Evolutionary conservation across 1,284 basidiomycete genomes (phyloP).

Genomic region (Cryptococcus sp.): DNA sequence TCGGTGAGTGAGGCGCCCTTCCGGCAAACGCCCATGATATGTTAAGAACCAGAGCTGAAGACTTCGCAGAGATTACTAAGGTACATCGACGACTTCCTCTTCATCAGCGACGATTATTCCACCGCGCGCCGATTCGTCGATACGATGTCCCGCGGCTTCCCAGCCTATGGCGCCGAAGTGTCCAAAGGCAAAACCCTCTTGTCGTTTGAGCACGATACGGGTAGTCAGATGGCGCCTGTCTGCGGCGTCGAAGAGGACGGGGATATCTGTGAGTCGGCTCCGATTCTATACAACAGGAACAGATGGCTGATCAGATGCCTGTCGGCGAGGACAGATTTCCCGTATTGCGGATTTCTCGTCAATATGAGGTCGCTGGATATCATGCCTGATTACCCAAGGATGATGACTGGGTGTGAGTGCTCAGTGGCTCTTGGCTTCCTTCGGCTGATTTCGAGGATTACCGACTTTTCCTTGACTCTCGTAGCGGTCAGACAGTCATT

Average conservation of each 20-base stretch:
- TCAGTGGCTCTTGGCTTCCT: background rate
- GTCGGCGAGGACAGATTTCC: slow-evolving; percentile 63
- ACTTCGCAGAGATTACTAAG: slow-evolving; percentile 71
- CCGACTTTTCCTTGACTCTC: background rate
- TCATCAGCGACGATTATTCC: slow-evolving; percentile 69
- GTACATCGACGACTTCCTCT: slow-evolving; percentile 91
- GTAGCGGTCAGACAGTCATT: slow-evolving; percentile 51
- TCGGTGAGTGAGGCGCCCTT: slow-evolving; percentile 63
- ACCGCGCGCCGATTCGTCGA: slow-evolving; percentile 73
- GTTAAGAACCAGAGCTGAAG: background rate
- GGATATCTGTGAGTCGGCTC: slow-evolving; percentile 10
- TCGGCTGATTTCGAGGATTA: background rate
- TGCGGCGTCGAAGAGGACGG: slow-evolving; percentile 18
- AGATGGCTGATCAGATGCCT: background rate
- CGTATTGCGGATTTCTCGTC: slow-evolving; percentile 86
- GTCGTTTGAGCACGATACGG: slow-evolving; percentile 38
- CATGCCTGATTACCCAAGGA: slow-evolving; percentile 70
- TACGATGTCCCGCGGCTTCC: slow-evolving; percentile 81
- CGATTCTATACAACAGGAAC: background rate
- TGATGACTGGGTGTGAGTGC: slow-evolving; percentile 61
- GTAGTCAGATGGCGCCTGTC: slow-evolving; percentile 27
- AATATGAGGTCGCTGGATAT: slow-evolving; percentile 74
- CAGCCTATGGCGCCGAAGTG: slow-evolving; percentile 90
- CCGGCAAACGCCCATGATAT: too few species aligned
- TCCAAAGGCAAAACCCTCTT: slow-evolving; percentile 83